phyloP scores from a whole-genome alignment of 2,329 filamentous ascomycete genomes.

The Trichoderma endophyticum region DNA sequence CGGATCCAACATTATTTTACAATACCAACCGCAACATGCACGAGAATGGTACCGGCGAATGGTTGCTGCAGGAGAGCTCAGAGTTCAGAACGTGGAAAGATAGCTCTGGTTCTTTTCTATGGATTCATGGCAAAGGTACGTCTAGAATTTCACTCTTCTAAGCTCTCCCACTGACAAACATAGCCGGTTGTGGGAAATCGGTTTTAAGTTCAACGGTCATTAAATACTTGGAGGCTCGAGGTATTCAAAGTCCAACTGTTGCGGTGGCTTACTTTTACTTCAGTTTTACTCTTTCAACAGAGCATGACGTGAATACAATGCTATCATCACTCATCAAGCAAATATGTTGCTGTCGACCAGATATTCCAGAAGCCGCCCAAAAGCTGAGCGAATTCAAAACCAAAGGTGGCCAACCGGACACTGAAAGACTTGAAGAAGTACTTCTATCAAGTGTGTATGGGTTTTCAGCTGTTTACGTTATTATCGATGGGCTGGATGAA shows the following conservation, averaged over 20 bases:
- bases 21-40: background rate
- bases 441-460: background rate
- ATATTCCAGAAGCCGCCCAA: background rate
- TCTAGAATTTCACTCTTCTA: background rate
- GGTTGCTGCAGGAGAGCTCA: background rate
- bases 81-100: background rate
- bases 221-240: background rate
- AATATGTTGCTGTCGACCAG: background rate
- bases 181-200: background rate
- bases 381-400: background rate
- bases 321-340: background rate
- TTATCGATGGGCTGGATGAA: background rate
- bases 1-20: background rate
- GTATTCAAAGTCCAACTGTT: background rate
- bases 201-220: background rate
- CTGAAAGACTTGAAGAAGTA: background rate
- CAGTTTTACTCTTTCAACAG: background rate
- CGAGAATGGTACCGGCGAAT: background rate
- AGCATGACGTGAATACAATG: background rate
- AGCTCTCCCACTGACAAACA: background rate
- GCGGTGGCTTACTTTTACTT: background rate
- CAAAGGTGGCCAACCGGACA: background rate
- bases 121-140: background rate
- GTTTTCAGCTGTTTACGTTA: background rate
- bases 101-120: background rate